Evolutionary conservation across 768 basidiomycete species (phyloP).

Genomic region (Phanerochaete sordida): DNA sequence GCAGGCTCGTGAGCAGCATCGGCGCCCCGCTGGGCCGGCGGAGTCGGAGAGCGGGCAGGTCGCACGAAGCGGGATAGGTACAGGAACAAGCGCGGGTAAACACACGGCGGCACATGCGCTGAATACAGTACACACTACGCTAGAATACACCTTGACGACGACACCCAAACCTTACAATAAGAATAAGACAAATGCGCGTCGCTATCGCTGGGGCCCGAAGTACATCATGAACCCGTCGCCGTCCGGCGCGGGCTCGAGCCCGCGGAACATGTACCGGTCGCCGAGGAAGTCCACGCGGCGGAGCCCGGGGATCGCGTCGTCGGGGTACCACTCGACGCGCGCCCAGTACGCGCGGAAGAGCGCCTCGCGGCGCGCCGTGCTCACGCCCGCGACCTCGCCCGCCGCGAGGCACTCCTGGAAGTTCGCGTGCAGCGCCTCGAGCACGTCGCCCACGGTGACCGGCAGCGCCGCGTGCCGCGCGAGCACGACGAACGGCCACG

Average conservation of each 20-base stretch:
- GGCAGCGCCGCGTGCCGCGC: conserved; percentile 20
- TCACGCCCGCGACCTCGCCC: conserved; percentile 25
- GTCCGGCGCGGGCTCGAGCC: conserved; percentile 47
- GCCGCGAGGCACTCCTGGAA: conserved; percentile 31
- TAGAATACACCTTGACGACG: not conserved
- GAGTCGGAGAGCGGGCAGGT: too few relatives aligned
- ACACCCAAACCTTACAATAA: not conserved
- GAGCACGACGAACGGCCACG: conserved; percentile 52
- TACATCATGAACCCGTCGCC: conserved; percentile 37
- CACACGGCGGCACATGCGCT: not conserved
- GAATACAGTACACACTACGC: not conserved
- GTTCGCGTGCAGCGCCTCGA: conserved; percentile 41
- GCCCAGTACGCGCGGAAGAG: conserved; percentile 17
- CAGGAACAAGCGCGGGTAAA: not conserved
- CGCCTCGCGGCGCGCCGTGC: conserved; percentile 13
- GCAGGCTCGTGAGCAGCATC: not conserved
- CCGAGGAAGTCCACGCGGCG: conserved; percentile 47
- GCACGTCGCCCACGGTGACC: conserved; percentile 45
- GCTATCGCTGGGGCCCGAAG: conserved; percentile 20
- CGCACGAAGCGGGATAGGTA: not conserved
- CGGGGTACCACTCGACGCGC: conserved; percentile 24
- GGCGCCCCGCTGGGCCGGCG: too few relatives aligned
- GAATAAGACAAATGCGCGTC: not conserved
- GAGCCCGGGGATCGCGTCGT: conserved; percentile 26
- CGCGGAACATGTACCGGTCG: conserved; percentile 45